These are phyloP conservation scores for Xylaria sp. DNA, from an alignment of 2,329 filamentous ascomycete genomes.

Conservation along the genomic window DNA sequence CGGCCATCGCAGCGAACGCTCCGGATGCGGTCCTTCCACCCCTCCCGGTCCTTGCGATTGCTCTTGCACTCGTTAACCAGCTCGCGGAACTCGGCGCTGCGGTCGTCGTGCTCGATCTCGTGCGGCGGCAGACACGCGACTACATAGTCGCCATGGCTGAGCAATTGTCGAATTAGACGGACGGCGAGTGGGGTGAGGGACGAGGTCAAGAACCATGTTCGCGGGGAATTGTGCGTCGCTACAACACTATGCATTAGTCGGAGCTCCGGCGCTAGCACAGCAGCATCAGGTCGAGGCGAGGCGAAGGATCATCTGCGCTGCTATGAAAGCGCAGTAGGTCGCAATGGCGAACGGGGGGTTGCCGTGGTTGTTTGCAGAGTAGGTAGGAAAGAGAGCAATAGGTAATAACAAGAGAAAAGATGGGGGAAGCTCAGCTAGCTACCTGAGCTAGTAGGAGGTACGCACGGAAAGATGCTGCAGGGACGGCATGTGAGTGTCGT, in stretches of 20 bases:
- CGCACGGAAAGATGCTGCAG: conserved; percentile 58
- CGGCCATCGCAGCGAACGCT: conserved; percentile 66
- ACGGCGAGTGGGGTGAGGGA: conserved; percentile 84
- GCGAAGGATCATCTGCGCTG: conserved; percentile 14
- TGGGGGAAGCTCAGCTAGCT: conserved; percentile 12
- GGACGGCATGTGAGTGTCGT: conserved; percentile 47
- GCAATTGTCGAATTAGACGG: conserved; percentile 76
- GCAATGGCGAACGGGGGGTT: not conserved
- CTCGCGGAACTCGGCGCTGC: conserved; percentile 77
- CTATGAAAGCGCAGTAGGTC: conserved; percentile 5
- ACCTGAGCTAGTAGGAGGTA: conserved; percentile 3
- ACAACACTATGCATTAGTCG: conserved; percentile 43
- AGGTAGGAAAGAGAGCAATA: conserved; percentile 23
- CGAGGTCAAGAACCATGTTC: conserved; percentile 91
- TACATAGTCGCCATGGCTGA: conserved; percentile 90
- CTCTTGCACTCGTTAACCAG: conserved; percentile 74
- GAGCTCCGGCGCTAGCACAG: conserved; percentile 17
- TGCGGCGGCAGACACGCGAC: conserved; percentile 79
- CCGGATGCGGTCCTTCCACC: conserved; percentile 78
- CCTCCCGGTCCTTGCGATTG: conserved; percentile 65
- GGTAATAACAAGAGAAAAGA: conserved; percentile 25
- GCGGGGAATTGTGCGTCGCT: conserved; percentile 73
- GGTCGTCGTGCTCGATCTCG: conserved; percentile 76
- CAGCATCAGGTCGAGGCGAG: conserved; percentile 24
- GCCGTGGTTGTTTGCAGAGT: not conserved